Conservation (phyloP, 1,284 basidiomycete species). For the Marasmius tenuissimus region DNA sequence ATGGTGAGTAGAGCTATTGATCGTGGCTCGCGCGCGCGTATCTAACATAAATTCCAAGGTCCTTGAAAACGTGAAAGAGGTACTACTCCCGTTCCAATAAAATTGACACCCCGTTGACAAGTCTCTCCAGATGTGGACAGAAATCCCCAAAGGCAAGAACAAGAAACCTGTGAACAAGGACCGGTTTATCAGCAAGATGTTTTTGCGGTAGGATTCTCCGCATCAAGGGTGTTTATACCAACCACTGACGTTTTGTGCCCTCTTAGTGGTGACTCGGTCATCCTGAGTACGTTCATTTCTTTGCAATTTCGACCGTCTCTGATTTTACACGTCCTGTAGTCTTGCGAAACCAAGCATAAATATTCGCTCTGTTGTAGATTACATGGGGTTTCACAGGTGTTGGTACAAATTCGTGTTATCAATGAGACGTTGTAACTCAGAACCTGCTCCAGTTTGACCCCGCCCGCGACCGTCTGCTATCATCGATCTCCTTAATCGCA, state of each 20-base stretch:
- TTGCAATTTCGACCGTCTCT: slow-evolving; percentile 6
- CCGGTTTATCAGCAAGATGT: slow-evolving; percentile 99
- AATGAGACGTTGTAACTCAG: not conserved
- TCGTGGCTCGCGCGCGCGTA: not conserved
- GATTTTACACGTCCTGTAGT: slow-evolving; percentile 43
- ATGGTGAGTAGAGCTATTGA: slow-evolving; percentile 65
- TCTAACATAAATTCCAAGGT: slow-evolving; percentile 50
- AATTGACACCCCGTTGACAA: not conserved
- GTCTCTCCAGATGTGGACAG: slow-evolving; percentile 91
- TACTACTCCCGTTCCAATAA: slow-evolving; percentile 23
- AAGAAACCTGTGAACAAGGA: slow-evolving; percentile 99
- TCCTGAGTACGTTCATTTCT: slow-evolving; percentile 69
- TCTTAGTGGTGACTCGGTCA: slow-evolving; percentile 88
- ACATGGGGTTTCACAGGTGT: too few species aligned
- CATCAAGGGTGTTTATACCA: not conserved
- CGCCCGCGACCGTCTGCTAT: slow-evolving; percentile 1
- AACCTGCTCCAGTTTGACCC: not conserved
- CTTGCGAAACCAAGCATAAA: slow-evolving; percentile 81
- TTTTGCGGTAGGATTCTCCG: slow-evolving; percentile 61
- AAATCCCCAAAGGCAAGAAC: slow-evolving; percentile 96
- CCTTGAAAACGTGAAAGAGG: slow-evolving; percentile 97
- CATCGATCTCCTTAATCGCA: slow-evolving; percentile 12
- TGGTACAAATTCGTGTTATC: not conserved
- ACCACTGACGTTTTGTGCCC: too few species aligned
- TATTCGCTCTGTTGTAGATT: not conserved